Evolutionary conservation across 2,329 filamentous ascomycete species (phyloP).

Genomic region (Drechslera avenae): DNA sequence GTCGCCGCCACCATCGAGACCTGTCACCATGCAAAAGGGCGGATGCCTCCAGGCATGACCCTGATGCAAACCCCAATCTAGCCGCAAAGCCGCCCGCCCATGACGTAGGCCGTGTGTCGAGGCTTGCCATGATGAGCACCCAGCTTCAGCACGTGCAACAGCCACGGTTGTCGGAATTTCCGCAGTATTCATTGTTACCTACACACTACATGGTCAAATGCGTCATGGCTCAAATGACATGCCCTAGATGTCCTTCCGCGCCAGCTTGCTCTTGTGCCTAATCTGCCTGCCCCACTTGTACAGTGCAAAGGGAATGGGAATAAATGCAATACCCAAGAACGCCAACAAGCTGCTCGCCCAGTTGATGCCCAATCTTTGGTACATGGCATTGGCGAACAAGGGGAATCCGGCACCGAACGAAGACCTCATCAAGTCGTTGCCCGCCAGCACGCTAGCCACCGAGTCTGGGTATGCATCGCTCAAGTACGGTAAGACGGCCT

Average conservation of each 20-base stretch:
- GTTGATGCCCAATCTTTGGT: slow-evolving; percentile 42
- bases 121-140: not conserved
- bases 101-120: slow-evolving; percentile 3
- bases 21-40: not conserved
- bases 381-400: slow-evolving; percentile 42
- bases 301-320: slow-evolving; percentile 54
- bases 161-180: not conserved
- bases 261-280: slow-evolving; percentile 49
- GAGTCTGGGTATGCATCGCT: slow-evolving; percentile 51
- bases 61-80: too few species aligned
- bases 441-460: slow-evolving; percentile 52
- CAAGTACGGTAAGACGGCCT: slow-evolving; percentile 54
- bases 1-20: not conserved
- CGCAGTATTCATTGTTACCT: slow-evolving; percentile 1
- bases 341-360: slow-evolving; percentile 52
- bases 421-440: slow-evolving; percentile 52
- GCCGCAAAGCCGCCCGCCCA: not conserved
- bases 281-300: slow-evolving; percentile 51
- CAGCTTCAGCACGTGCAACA: not conserved
- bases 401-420: slow-evolving; percentile 51
- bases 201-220: not conserved
- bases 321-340: slow-evolving; percentile 51
- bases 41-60: too few species aligned
- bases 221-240: too few species aligned
- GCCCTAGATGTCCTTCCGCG: slow-evolving; percentile 49